Evolutionary conservation across 2,329 filamentous ascomycete genomes (phyloP).

Genomic region (Colletotrichum higginsianum): DNA sequence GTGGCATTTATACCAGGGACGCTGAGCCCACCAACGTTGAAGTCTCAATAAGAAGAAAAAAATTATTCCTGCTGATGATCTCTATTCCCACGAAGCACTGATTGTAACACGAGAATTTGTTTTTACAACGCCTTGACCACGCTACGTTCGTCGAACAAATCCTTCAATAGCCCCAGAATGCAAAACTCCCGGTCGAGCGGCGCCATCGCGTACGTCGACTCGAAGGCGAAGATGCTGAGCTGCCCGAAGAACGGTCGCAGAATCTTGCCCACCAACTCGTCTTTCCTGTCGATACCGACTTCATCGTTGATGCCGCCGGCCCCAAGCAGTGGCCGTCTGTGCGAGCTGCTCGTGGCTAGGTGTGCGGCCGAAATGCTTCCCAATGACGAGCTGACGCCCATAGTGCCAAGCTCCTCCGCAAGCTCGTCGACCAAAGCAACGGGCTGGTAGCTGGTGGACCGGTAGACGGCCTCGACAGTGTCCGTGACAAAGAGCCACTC

Average conservation of each 20-base stretch:
- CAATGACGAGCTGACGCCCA: constrained; percentile 50
- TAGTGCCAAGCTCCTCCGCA: constrained; percentile 78
- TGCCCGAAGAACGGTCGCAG: constrained; percentile 91
- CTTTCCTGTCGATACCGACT: constrained; percentile 70
- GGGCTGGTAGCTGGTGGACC: constrained; percentile 77
- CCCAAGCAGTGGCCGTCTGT: constrained; percentile 66
- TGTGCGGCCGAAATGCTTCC: constrained; percentile 57
- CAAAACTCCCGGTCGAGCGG: constrained; percentile 76
- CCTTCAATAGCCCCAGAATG: constrained; percentile 74
- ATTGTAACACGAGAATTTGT: constrained; percentile 8
- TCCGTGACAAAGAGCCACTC: constrained; percentile 99
- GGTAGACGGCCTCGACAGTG: constrained; percentile 95
- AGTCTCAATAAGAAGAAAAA: neutral
- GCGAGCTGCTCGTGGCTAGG: constrained; percentile 53
- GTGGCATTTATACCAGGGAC: constrained; percentile 71
- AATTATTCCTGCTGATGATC: constrained; percentile 5
- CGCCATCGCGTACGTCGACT: constrained; percentile 91
- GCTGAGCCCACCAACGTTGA: constrained; percentile 7
- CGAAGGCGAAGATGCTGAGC: constrained; percentile 93
- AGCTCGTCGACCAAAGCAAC: constrained; percentile 88
- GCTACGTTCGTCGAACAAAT: constrained; percentile 85
- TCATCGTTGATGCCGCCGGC: constrained; percentile 69
- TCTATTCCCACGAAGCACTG: neutral
- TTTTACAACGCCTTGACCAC: constrained; percentile 72
- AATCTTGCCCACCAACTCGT: constrained; percentile 82